These are phyloP conservation scores for Rugonectria rugulosa DNA, from an alignment of 2,329 filamentous ascomycete genomes.

Conservation along the genomic window DNA sequence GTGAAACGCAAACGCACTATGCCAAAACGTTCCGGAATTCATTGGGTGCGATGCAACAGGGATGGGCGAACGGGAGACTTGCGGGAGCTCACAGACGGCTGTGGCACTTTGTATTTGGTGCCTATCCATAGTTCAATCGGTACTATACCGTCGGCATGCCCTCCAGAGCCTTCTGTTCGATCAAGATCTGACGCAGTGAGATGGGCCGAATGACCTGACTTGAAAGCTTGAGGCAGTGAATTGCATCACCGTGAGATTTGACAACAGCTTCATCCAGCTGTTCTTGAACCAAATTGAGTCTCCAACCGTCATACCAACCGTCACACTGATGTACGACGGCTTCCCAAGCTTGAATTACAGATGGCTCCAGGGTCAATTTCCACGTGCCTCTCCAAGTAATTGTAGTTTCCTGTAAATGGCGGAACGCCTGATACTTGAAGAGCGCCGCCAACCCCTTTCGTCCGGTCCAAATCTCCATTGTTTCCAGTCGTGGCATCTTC, in stretches of 20 bases:
- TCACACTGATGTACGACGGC: constrained; percentile 14
- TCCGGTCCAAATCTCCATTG: background rate
- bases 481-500: background rate
- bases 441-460: background rate
- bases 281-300: constrained; percentile 18
- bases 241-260: constrained; percentile 29
- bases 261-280: constrained; percentile 13
- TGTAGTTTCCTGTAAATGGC: background rate
- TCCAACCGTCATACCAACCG: background rate
- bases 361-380: constrained; percentile 1
- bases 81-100: no score
- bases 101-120: no score
- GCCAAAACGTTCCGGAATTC: no score
- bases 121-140: no score
- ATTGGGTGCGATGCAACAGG: no score
- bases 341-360: constrained; percentile 24
- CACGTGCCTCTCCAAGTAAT: constrained; percentile 12
- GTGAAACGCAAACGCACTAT: no score
- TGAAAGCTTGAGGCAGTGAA: constrained; percentile 24
- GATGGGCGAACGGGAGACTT: no score
- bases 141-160: no score
- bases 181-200: constrained; percentile 26
- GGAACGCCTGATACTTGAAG: background rate
- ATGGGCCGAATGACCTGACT: constrained; percentile 19
- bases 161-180: constrained; percentile 10